Base-by-base conservation (phyloP, 495 filamentous ascomycete genomes). In the Penicillium nucicola region DNA sequence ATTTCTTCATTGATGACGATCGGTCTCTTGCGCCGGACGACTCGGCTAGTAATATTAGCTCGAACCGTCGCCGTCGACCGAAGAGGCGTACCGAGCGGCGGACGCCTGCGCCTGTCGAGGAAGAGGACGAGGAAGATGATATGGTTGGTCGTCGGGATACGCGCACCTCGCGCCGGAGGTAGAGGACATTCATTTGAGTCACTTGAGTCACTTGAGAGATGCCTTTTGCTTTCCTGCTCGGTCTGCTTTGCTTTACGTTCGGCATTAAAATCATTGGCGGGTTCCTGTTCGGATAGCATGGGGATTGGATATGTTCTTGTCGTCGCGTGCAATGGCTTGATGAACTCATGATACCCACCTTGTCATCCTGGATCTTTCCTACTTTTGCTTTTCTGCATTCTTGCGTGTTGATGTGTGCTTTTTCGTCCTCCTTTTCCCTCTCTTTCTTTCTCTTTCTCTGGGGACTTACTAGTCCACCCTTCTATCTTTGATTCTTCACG, bases 31-130 rank as follows among this genome's bases (percentile, higher is more conserved):
- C 82, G 19, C 82, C 82, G 0, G 83, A 85, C 60, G 82, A 85
- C 60, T 80, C 76, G 33, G 93, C 93, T 12, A 96, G 90, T 66
- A 96, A 97, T 57, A 89, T 97, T 45, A 86, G 83, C 56, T 88
- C 83, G 34, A 86, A 82, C 48, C 76, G 88, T 46, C 75, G 83
- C 23, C 77, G 89, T 43, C 72, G 88, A 60, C 85, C 83, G 5
- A 88, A 88, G 74, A 67, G 65, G 62, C 76, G 87, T 46, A 80
- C 77, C 45, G 88, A 92, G 69, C 76, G 89, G 60, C 77, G 86
- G 10, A 95, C 90, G 2, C 90, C 90, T 1, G 90, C 89, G 14
- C 82, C 84, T 0, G 89, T 95, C 8, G 88, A 90, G 67, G 91
- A 96, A 67, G 89, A 93, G 60, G 84, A 85, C 15, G 86, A 89